Percentiles rank a stretch among this genome's conserved stretches.
These are phyloP conservation scores for Wickerhamomyces strasburgensis DNA, from an alignment of 805 yeast species.

Conservation along the genomic window DNA sequence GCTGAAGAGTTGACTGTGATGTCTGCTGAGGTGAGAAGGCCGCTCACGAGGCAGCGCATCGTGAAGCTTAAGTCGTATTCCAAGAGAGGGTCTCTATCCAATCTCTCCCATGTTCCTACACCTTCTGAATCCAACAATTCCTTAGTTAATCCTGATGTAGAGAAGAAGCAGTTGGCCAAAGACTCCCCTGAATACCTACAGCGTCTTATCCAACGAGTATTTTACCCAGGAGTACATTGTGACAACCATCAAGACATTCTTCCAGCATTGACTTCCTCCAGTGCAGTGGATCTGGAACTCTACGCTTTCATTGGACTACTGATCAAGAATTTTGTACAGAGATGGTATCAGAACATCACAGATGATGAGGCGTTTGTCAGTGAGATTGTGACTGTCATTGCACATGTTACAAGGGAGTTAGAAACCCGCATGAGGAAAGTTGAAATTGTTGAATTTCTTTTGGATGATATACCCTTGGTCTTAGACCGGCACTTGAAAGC, in stretches of 20 bases:
- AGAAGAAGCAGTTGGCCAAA: constrained; percentile 6
- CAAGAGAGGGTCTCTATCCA: constrained; percentile 2
- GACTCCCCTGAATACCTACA: constrained; percentile 25
- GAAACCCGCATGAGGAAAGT: constrained; percentile 30
- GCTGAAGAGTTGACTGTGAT: no score
- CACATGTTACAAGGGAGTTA: constrained; percentile 35
- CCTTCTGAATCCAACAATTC: background rate
- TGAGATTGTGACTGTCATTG: constrained; percentile 36
- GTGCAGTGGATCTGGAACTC: constrained; percentile 38
- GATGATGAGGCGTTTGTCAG: constrained; percentile 36
- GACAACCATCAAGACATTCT: constrained; percentile 23
- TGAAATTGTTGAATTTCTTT: constrained; percentile 32
- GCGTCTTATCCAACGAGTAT: constrained; percentile 22
- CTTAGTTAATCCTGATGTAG: background rate
- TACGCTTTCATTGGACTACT: constrained; percentile 43
- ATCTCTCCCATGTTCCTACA: background rate
- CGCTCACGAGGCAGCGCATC: constrained; percentile 11
- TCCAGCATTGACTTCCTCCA: constrained; percentile 36
- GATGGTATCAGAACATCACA: constrained; percentile 40
- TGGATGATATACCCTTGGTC: constrained; percentile 42
- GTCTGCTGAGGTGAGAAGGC: background rate
- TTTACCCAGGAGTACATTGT: constrained; percentile 21
- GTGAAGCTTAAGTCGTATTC: constrained; percentile 10
- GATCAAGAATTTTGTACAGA: constrained; percentile 40
- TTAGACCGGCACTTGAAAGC: constrained; percentile 34